Evolutionary conservation across 768 basidiomycete genomes (phyloP).

Genomic region (Obba rivulosa): DNA sequence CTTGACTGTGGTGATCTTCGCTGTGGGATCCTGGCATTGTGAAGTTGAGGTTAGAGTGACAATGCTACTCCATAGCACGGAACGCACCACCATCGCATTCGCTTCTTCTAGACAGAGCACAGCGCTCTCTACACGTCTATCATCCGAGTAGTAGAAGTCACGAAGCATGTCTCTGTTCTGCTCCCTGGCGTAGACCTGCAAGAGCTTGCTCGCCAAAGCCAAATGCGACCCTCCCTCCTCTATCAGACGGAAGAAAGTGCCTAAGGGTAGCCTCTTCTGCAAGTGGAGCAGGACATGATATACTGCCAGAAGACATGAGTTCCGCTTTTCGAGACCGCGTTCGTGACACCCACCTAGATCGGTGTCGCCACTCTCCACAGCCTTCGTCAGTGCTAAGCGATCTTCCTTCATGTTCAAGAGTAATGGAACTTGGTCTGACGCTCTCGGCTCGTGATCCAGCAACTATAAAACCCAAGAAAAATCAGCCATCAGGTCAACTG

Average conservation of each 20-base stretch:
- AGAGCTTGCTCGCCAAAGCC: constrained; percentile 66
- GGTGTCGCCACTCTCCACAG: constrained; percentile 91
- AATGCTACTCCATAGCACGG: constrained; percentile 13
- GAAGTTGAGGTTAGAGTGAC: not conserved
- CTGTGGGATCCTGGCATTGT: constrained; percentile 62
- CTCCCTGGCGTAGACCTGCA: constrained; percentile 88
- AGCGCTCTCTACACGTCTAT: constrained; percentile 89
- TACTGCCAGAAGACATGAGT: constrained; percentile 42
- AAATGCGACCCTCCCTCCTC: constrained; percentile 83
- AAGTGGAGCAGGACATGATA: constrained; percentile 91
- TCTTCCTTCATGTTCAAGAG: constrained; percentile 94
- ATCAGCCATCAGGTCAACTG: not conserved
- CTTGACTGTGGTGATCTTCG: constrained; percentile 68
- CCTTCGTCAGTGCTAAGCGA: constrained; percentile 77
- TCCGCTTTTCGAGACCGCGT: not conserved
- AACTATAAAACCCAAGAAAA: constrained; percentile 40
- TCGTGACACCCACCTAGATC: constrained; percentile 64
- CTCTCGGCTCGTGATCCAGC: constrained; percentile 84
- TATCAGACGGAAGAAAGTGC: constrained; percentile 90
- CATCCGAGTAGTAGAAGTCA: constrained; percentile 98
- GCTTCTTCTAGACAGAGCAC: constrained; percentile 86
- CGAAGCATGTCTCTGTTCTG: constrained; percentile 88
- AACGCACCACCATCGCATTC: constrained; percentile 48
- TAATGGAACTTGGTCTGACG: constrained; percentile 92
- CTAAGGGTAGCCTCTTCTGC: constrained; percentile 75